A percentile compares a stretch with the other conserved stretches of the same genome.
Conservation (phyloP, 2,329 filamentous ascomycete species). For the Aphanocladium album region DNA sequence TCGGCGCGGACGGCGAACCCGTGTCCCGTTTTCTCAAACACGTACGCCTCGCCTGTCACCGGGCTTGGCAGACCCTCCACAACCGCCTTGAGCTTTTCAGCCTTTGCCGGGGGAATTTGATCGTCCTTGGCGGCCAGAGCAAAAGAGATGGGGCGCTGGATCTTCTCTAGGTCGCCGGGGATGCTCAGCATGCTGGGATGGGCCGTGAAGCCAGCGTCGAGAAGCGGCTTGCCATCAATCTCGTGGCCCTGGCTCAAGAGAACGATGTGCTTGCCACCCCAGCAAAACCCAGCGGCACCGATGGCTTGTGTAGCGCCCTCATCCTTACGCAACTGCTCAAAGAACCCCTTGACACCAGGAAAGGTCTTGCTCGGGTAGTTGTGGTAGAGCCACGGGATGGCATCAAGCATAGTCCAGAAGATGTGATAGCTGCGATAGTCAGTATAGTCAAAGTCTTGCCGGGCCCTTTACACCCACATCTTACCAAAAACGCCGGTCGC, state of each 20-base stretch:
- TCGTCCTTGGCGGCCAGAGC: slow-evolving; percentile 42
- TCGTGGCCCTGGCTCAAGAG: slow-evolving; percentile 38
- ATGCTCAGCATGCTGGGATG: slow-evolving; percentile 47
- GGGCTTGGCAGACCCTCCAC: slow-evolving; percentile 29
- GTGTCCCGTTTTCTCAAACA: slow-evolving; percentile 36
- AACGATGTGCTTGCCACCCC: slow-evolving; percentile 54
- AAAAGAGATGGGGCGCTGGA: slow-evolving; percentile 40
- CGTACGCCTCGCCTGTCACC: slow-evolving; percentile 29
- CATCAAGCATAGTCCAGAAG: slow-evolving; percentile 19
- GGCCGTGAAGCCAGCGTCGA: slow-evolving; percentile 48
- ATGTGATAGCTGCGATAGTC: slow-evolving; percentile 21
- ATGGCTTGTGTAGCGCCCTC: slow-evolving; percentile 30
- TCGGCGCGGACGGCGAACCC: slow-evolving; percentile 37
- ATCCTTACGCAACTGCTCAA: slow-evolving; percentile 31
- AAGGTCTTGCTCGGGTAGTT: slow-evolving; percentile 27
- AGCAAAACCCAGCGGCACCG: slow-evolving; percentile 57
- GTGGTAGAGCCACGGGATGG: slow-evolving; percentile 28
- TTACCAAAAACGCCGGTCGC: slow-evolving; percentile 21
- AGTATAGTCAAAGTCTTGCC: background rate
- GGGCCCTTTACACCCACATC: slow-evolving; percentile 20
- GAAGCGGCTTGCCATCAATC: slow-evolving; percentile 31
- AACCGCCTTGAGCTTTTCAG: slow-evolving; percentile 28
- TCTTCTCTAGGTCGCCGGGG: slow-evolving; percentile 41
- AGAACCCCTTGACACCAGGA: slow-evolving; percentile 32
- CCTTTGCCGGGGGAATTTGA: slow-evolving; percentile 29